Percentiles rank a stretch among this genome's conserved stretches.
Conservation (phyloP, 2,329 filamentous ascomycete genomes). For the Neobulgaria alba region DNA sequence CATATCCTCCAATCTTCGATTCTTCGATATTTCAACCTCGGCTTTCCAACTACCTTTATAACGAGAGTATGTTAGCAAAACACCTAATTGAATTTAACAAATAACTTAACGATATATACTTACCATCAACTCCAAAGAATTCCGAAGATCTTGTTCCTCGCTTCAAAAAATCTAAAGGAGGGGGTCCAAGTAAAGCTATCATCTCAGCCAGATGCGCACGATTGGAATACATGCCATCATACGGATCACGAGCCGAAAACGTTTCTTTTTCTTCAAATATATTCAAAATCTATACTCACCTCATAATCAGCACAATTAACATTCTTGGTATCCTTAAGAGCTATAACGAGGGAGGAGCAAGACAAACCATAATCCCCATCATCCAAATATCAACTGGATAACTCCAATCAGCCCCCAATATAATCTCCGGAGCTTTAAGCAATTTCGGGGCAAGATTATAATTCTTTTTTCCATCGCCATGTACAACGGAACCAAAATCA, state of each 20-base stretch:
- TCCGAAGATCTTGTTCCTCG: neutral
- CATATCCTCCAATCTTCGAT: neutral
- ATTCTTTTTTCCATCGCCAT: slow-evolving; percentile 28
- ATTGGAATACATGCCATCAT: slow-evolving; percentile 5
- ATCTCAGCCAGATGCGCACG: slow-evolving; percentile 12
- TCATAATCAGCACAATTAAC: neutral
- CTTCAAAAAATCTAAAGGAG: slow-evolving; percentile 8
- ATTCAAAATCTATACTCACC: neutral
- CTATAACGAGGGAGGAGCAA: neutral
- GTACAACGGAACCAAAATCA: slow-evolving; percentile 40
- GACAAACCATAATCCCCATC: slow-evolving; percentile 37
- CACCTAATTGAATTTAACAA: neutral
- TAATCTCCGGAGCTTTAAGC: slow-evolving; percentile 38
- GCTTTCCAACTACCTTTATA: slow-evolving; percentile 1
- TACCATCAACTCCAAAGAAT: neutral
- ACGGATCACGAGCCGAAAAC: neutral
- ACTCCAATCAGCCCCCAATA: slow-evolving; percentile 35
- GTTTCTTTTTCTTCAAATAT: neutral
- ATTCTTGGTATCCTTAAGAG: too few relatives aligned
- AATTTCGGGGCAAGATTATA: slow-evolving; percentile 33
- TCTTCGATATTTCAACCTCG: neutral
- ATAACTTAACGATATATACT: too few relatives aligned
- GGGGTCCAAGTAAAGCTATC: slow-evolving; percentile 11
- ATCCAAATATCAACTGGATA: slow-evolving; percentile 43
- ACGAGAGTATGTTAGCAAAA: neutral